Base-by-base conservation (phyloP, 2,329 filamentous ascomycete species). In the Fusarium foetens region DNA sequence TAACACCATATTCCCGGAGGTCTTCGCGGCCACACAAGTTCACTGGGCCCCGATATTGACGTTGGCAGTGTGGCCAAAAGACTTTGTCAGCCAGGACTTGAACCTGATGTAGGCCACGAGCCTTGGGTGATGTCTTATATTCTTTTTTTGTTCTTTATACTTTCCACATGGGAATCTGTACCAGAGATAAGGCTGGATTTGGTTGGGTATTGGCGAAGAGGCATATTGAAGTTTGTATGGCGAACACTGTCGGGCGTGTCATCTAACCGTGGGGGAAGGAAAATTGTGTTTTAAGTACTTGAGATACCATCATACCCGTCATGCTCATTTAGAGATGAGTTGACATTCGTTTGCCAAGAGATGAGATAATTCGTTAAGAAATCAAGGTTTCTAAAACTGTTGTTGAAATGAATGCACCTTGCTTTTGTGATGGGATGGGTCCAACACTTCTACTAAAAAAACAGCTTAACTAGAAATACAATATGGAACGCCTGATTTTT, bases 251-350 rank as follows among this genome's bases (percentile, higher is more conserved):
- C 66, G 58, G 67, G 45, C 53, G 41, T 46, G 66, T 42, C 41
- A 43, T 68, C 45, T 58, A 51, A 67, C 55, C 23, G 49, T 54
- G 55, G 48, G 19, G 63, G 58, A 49, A 54, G 54, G 71, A 48
- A 69, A 63, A 59, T 60, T 58, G 60, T 41, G 63, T 68, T 62
- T 74, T 72, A 41, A 58, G 63, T 70, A 68, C 66, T 75, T 59
- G 69, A 75, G 68, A 75, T 75, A 74, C 73, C 71, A 74, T 62
- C 69, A 72, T 68, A 72, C 68, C 64, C 60, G 60, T 54, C 60
- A 72, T 62, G 39, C 53, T 69, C 63, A 48, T 66, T 42, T 31
- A 58, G n/a, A 46, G 35, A 64, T 63, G 51, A 58, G 49, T 42
- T 64, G 66, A 71, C 58, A 65, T 41, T 71, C 43, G 39, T 70